Evolutionary conservation across 1,284 basidiomycete genomes (phyloP).

Genomic region (Leccinum subrobustum): DNA sequence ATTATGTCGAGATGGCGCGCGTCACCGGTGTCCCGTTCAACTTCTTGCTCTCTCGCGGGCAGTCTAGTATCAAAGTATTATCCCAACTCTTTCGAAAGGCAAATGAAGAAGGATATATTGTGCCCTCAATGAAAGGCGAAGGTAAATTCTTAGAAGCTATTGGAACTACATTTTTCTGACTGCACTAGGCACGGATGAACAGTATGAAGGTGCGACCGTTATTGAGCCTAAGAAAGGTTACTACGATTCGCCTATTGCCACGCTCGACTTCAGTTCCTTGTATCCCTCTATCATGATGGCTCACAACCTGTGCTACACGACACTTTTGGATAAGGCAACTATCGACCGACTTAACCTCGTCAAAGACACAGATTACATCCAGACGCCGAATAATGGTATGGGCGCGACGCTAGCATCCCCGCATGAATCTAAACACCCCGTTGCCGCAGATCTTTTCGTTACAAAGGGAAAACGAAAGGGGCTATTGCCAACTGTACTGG

Average conservation of each 20-base stretch:
- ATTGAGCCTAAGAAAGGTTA: conserved; percentile 94
- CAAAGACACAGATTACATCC: conserved; percentile 85
- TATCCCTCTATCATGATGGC: conserved; percentile 99
- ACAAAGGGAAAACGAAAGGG: conserved; percentile 77
- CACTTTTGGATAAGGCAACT: conserved; percentile 75
- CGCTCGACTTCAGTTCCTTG: conserved; percentile 94
- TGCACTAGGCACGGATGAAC: conserved; percentile 77
- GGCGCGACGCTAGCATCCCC: not conserved
- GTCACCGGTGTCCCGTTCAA: conserved; percentile 99
- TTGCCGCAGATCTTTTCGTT: conserved; percentile 74
- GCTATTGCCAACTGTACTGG: conserved; percentile 85
- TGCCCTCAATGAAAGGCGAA: conserved; percentile 83
- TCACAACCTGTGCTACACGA: conserved; percentile 96
- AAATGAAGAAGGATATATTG: conserved; percentile 82
- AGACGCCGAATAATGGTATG: conserved; percentile 90
- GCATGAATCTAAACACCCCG: not conserved
- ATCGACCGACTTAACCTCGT: conserved; percentile 76
- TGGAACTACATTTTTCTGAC: conserved; percentile 1
- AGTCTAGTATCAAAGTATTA: conserved; percentile 95
- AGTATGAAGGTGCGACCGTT: conserved; percentile 96
- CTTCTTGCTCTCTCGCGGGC: conserved; percentile 85
- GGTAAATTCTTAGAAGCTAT: conserved; percentile 41
- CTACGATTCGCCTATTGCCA: conserved; percentile 93
- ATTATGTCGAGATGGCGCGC: conserved; percentile 94
- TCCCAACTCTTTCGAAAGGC: conserved; percentile 92